Evolutionary conservation across 2,329 filamentous ascomycete genomes (phyloP).

Genomic region (Aspergillus sp.): DNA sequence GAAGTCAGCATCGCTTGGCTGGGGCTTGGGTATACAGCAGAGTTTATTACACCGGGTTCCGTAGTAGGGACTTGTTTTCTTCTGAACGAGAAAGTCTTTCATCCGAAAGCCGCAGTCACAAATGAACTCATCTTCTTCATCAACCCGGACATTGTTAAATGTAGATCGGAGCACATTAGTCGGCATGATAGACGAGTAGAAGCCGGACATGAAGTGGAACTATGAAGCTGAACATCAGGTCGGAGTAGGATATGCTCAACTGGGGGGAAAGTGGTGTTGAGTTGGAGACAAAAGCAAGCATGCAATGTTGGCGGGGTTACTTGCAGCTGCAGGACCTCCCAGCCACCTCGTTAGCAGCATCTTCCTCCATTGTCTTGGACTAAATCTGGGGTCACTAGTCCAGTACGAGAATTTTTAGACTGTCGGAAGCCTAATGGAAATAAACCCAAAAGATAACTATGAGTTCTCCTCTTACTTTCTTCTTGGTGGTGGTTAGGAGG

Average conservation of each 20-base stretch:
- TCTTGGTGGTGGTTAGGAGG: too few relatives aligned
- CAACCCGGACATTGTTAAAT: neutral
- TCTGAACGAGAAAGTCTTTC: neutral
- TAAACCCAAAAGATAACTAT: too few relatives aligned
- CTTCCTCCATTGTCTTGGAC: neutral
- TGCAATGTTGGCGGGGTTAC: conserved; percentile 1
- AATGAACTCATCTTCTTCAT: conserved; percentile 2
- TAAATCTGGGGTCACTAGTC: fast-evolving
- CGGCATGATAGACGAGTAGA: neutral
- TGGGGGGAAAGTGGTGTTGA: neutral
- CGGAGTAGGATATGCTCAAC: too few relatives aligned
- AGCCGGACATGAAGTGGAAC: too few relatives aligned
- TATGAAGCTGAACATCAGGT: too few relatives aligned
- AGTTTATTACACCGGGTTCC: neutral
- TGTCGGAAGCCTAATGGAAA: too few relatives aligned
- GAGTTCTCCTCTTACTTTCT: too few relatives aligned
- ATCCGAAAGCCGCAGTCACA: conserved; percentile 2
- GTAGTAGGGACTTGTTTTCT: neutral
- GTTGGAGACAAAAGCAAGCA: neutral
- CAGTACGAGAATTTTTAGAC: too few relatives aligned
- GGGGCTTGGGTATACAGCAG: neutral
- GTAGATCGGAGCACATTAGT: neutral
- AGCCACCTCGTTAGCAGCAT: neutral
- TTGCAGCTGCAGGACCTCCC: neutral
- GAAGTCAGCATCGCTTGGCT: neutral